Conservation (phyloP, 371 early-diverging fungal species). For the Rhizopus microsporus region DNA sequence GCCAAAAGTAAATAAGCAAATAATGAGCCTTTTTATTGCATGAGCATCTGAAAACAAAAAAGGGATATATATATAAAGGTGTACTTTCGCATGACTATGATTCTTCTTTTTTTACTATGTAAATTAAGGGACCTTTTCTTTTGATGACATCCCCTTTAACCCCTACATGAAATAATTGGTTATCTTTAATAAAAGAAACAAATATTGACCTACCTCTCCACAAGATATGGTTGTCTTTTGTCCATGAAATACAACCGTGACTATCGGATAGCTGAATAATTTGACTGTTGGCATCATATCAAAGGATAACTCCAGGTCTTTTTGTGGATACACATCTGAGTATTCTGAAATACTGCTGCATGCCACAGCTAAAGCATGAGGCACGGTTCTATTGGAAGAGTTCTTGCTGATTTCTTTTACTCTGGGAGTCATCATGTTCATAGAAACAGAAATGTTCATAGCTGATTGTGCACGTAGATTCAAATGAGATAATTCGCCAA, state of each 20-base stretch:
- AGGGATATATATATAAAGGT: too few species aligned
- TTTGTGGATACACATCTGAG: background rate
- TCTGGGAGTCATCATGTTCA: background rate
- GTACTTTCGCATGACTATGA: too few species aligned
- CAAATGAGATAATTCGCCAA: background rate
- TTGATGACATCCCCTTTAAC: background rate
- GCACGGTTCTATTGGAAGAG: background rate
- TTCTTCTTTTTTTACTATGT: too few species aligned
- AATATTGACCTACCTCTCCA: background rate
- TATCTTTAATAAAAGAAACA: background rate
- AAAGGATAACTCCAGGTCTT: background rate
- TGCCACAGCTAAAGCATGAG: background rate
- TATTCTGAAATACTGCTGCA: background rate
- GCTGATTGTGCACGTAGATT: background rate
- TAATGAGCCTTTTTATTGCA: too few species aligned
- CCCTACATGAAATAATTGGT: background rate
- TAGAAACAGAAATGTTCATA: background rate
- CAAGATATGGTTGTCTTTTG: constrained; percentile 1
- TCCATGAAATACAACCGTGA: background rate
- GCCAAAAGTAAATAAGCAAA: too few species aligned
- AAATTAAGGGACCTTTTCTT: too few species aligned
- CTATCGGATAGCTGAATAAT: background rate
- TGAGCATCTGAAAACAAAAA: too few species aligned
- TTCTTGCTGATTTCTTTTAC: background rate
- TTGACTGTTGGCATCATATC: constrained; percentile 1